Base-by-base conservation (phyloP, 495 filamentous ascomycete species). In the Geopyxis carbonaria region DNA sequence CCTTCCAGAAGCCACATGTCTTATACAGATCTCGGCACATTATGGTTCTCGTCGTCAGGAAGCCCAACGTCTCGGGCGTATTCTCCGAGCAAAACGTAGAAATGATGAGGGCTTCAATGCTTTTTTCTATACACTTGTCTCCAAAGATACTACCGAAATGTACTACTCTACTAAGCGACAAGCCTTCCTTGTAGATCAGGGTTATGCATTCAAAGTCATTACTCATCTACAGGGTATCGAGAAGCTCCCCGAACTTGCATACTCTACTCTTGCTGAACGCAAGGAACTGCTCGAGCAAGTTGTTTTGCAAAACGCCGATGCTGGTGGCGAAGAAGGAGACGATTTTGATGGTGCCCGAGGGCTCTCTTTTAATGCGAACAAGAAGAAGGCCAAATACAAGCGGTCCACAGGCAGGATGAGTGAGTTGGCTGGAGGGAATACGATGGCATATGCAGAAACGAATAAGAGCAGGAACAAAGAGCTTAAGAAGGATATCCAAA, bases 51-150 rank as follows among this genome's bases (percentile, higher is more conserved):
- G 89, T 45, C 78, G 89, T 58, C 89, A 99, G 57, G 89, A 99
- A 58, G 89, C 89, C 0, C 89, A 99, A 55, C 75, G 89, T 2
- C 69, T 99, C 1, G 89, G 89, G 8, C 78, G 89, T 24, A 99
- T 99, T 52, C 76, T 99, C 8, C 72, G 89, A 53, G 89, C 89
- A 15, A 99, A 99, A 59, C 76, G 89, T 22, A 68, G 91, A 45
- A 95, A 94, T 53, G 89, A 99, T 60, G 89, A 95, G 59, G 91
- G 91, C 14, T 99, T 99, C 62, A 99, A 99, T 60, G 89, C 89
- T 0, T 99, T 99, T 63, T 99, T 99, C 63, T 99, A 99, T 61
- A 89, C 82, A 0, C 68, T 99, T 3, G 89, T 99, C 22, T 89
- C 80, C 7, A 94, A 94, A 58, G 89, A 95, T 58, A 99, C 89